Evolutionary conservation across 2,329 filamentous ascomycete genomes (phyloP).

Genomic region (Colletotrichum lupini): DNA sequence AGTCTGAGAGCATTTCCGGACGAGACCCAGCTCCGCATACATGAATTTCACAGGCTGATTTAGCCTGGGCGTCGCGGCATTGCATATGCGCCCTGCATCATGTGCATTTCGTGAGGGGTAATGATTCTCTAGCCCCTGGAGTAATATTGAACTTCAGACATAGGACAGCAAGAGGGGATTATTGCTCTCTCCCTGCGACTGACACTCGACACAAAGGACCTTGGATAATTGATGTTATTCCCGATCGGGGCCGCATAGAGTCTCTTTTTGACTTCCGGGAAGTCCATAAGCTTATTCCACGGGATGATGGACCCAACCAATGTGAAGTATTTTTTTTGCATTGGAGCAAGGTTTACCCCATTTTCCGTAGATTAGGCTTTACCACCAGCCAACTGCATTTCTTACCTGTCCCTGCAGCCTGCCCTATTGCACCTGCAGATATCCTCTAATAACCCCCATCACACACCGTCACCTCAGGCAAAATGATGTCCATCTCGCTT

Average conservation of each 20-base stretch:
- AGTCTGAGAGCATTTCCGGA: not conserved
- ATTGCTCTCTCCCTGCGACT: not conserved
- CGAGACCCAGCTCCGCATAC: not conserved
- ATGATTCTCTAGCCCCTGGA: not conserved
- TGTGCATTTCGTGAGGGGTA: not conserved
- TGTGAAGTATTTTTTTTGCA: not conserved
- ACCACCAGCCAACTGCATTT: not conserved
- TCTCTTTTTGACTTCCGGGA: not conserved
- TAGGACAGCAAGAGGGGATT: not conserved
- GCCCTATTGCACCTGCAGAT: not conserved
- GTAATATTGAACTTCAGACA: not conserved
- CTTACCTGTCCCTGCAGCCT: not conserved
- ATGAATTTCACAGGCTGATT: not conserved
- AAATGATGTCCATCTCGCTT: not conserved
- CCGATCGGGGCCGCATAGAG: not conserved
- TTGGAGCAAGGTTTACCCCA: not conserved
- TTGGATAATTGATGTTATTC: not conserved
- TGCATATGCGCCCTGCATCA: not conserved
- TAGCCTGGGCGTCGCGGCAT: not conserved
- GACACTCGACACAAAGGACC: too few relatives aligned
- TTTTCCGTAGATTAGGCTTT: not conserved
- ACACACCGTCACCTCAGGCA: not conserved
- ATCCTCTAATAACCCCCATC: not conserved
- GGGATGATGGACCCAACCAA: not conserved
- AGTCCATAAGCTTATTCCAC: slow-evolving; percentile 19